Base-by-base conservation (phyloP, 257 asterid genomes). In the Lycium ferocissimum region DNA sequence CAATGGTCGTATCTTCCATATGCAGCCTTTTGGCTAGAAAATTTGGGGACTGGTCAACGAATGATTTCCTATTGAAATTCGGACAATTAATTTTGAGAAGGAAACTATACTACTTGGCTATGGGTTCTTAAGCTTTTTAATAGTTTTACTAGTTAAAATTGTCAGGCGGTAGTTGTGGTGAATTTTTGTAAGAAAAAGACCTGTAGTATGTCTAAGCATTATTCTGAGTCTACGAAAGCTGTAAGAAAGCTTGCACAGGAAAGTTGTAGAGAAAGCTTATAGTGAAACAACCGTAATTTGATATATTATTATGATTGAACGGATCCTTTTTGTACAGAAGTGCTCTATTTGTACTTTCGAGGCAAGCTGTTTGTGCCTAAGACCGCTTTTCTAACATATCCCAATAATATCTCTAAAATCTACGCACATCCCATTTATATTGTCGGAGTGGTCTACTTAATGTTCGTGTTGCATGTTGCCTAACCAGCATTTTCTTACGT, bases 101-200 rank as follows among this genome's bases (percentile, higher is more conserved):
- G 13, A 26, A 65, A 26, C 43, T 65, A 17, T 38, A 15, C 13
- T 35, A 3, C 22, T 69, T 69, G 78, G n/a, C 15, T 3, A 40
- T 8, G 33, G 47, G 51, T 70, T 70, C 6, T 1, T 38, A 70
- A 40, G 79, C 12, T 38, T 8, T 18, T 70, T 70, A 17, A 14
- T 35, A 37, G 26, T 15, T 8, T 40, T 15, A 26, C 14, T 70
- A 7, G 79, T 38, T 54, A 15, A 70, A 38, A 15, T 70, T 15
- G 22, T 70, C 78, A 38, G 78, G 54, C 17, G 53, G 78, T 70
- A 40, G 54, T 70, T 70, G 53, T 70, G 51, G 75, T 65, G 45
- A 70, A 4, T 70, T 70, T 38, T 70, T 70, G 12, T 70, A 38
- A 9, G 33, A 40, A 70, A 70, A 38, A 40, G 33, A 38, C 54